A percentile compares a stretch with the other conserved stretches of the same genome.
Conservation (phyloP, 1,284 basidiomycete species). For the Fistulina hepatica region DNA sequence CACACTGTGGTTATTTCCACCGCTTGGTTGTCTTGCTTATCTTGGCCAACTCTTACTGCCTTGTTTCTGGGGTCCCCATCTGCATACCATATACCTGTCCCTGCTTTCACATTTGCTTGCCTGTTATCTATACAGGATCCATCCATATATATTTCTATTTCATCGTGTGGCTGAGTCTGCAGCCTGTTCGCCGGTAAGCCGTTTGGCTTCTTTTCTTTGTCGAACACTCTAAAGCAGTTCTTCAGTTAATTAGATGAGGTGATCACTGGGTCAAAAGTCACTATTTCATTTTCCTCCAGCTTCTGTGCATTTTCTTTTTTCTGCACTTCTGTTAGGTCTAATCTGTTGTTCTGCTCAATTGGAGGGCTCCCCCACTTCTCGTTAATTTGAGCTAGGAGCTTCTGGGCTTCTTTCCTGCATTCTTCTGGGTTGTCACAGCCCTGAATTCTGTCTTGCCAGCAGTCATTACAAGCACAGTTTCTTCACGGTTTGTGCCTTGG, state of each 20-base stretch:
- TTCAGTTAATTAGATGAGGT: background rate
- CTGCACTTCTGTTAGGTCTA: constrained; percentile 1
- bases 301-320: constrained; percentile 1
- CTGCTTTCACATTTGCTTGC: constrained; percentile 9
- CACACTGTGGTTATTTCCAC: constrained; percentile 4
- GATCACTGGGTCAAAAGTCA: background rate
- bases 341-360: background rate
- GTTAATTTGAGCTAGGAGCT: background rate
- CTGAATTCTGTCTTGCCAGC: background rate
- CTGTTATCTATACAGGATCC: constrained; percentile 13
- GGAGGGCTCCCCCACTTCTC: constrained; percentile 9
- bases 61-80: constrained; percentile 9
- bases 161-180: constrained; percentile 1
- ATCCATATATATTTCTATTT: constrained; percentile 8
- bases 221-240: constrained; percentile 1
- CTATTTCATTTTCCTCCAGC: constrained; percentile 1
- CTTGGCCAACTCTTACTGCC: constrained; percentile 3
- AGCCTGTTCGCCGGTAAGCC: background rate
- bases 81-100: constrained; percentile 13
- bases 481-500: background rate
- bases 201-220: background rate
- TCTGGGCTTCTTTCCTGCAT: background rate
- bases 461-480: background rate
- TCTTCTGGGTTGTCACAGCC: constrained; percentile 1
- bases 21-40: constrained; percentile 9